A percentile compares a stretch with the other conserved stretches of the same genome.
phyloP scores from a whole-genome alignment of 2,329 filamentous ascomycete genomes.

The Chalaropsis ovoidea region DNA sequence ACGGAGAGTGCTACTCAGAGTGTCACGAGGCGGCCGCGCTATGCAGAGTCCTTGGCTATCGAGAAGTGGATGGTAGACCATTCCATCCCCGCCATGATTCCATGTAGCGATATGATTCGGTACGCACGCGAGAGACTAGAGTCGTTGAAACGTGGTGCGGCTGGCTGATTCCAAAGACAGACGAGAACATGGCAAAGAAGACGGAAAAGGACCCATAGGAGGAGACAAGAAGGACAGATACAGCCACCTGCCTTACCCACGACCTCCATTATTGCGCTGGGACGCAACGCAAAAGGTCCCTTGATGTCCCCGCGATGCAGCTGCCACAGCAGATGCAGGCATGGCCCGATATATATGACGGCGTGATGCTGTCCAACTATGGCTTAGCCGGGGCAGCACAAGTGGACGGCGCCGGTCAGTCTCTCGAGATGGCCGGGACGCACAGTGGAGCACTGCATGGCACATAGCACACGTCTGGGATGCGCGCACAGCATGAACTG shows the following conservation, averaged over 20 bases:
- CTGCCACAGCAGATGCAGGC: background rate
- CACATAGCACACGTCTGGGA: background rate
- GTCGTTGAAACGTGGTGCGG: background rate
- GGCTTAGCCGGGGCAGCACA: too few relatives aligned
- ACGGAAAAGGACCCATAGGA: background rate
- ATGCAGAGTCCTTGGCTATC: too few relatives aligned
- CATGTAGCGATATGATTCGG: background rate
- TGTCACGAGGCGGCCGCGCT: too few relatives aligned
- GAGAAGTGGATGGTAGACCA: too few relatives aligned
- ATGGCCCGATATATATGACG: background rate
- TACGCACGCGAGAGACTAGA: background rate
- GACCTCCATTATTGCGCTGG: background rate
- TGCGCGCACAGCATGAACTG: background rate
- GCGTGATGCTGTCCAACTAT: background rate
- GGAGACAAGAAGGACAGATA: background rate
- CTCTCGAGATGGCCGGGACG: background rate
- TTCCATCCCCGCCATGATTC: background rate
- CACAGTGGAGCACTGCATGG: background rate
- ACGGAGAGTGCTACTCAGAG: too few relatives aligned
- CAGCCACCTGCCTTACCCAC: too few relatives aligned
- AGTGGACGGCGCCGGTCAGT: background rate
- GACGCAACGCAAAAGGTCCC: constrained; percentile 1
- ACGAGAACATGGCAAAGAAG: background rate
- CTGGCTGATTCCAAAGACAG: background rate
- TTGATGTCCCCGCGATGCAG: background rate